Percentiles rank a stretch among this genome's conserved stretches.
phyloP scores from a whole-genome alignment of 257 asterid species.

The Craterostigma plantagineum region DNA sequence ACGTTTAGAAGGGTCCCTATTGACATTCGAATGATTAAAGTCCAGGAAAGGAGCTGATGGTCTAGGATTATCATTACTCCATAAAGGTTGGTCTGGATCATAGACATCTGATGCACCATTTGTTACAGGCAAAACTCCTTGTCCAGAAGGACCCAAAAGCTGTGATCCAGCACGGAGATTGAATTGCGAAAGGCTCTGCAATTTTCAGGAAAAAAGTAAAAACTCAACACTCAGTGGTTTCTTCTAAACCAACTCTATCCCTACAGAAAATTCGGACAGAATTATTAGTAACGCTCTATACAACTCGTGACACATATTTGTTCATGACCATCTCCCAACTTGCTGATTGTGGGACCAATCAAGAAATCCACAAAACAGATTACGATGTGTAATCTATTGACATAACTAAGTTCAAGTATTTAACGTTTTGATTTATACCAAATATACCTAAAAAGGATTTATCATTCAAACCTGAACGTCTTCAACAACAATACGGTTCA shows the following conservation, averaged over 20 bases:
- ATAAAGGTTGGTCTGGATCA: conserved; percentile 97
- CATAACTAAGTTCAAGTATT: too few species aligned
- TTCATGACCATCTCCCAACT: too few species aligned
- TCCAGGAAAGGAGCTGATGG: conserved; percentile 33
- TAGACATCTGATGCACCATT: conserved; percentile 48
- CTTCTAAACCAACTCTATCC: too few species aligned
- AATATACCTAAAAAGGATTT: too few species aligned
- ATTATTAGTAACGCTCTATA: too few species aligned
- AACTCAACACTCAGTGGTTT: not conserved
- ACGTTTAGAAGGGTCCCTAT: conserved; percentile 23
- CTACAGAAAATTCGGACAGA: not conserved
- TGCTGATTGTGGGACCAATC: too few species aligned
- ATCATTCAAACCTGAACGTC: conserved; percentile 70
- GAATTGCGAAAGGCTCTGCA: conserved; percentile 78
- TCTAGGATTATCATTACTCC: conserved; percentile 52
- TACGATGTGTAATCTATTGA: too few species aligned
- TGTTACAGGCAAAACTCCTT: conserved; percentile 32
- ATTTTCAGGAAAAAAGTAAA: conserved; percentile 6
- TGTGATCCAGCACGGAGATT: conserved; percentile 64
- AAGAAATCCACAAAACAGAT: too few species aligned
- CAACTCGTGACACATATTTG: too few species aligned
- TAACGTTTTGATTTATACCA: too few species aligned
- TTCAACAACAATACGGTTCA: conserved; percentile 89
- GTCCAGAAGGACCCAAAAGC: conserved; percentile 43
- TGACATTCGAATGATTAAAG: conserved; percentile 27